These are phyloP conservation scores for Wallacemonas sp. DNA, from an alignment of 208 protist genomes.

Conservation along the genomic window DNA sequence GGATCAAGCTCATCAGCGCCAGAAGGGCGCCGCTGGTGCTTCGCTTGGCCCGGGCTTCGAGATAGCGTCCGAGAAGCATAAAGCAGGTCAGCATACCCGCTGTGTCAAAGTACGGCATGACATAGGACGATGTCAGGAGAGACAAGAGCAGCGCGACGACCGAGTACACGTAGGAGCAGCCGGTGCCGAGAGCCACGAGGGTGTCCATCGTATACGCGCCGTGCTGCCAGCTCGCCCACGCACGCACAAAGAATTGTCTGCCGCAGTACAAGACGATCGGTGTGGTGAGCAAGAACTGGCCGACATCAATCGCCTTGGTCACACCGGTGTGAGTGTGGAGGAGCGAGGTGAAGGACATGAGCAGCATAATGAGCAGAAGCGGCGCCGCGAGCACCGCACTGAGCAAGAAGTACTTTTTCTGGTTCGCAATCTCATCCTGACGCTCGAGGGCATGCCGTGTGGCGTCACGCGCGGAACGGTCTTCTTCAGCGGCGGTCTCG, in stretches of 20 bases:
- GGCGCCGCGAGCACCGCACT: constrained; percentile 64
- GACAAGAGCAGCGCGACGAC: constrained; percentile 41
- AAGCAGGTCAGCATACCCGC: constrained; percentile 94
- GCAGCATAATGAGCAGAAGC: constrained; percentile 60
- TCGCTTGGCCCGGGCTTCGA: constrained; percentile 94
- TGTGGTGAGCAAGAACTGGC: constrained; percentile 68
- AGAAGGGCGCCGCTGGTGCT: constrained; percentile 89
- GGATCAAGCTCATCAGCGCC: constrained; percentile 84
- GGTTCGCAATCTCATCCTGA: constrained; percentile 58
- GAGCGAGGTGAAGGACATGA: constrained; percentile 51
- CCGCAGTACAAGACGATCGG: constrained; percentile 89
- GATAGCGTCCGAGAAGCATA: constrained; percentile 95
- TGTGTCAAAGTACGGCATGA: constrained; percentile 95
- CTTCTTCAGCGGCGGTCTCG: constrained; percentile 20
- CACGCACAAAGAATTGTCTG: constrained; percentile 62
- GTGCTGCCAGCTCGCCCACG: constrained; percentile 59
- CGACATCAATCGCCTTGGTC: constrained; percentile 32
- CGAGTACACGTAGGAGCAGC: constrained; percentile 78
- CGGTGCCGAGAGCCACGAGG: constrained; percentile 79
- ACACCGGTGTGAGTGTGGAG: constrained; percentile 24
- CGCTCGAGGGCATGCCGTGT: constrained; percentile 63
- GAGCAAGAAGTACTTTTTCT: constrained; percentile 39
- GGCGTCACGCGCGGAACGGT: constrained; percentile 17
- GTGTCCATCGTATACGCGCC: constrained; percentile 88
- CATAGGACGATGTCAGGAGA: constrained; percentile 23